Percentiles rank a stretch among this genome's conserved stretches.
Evolutionary conservation across 1,139 yeast genomes (phyloP).

Genomic region (Kodamaea sp.): DNA sequence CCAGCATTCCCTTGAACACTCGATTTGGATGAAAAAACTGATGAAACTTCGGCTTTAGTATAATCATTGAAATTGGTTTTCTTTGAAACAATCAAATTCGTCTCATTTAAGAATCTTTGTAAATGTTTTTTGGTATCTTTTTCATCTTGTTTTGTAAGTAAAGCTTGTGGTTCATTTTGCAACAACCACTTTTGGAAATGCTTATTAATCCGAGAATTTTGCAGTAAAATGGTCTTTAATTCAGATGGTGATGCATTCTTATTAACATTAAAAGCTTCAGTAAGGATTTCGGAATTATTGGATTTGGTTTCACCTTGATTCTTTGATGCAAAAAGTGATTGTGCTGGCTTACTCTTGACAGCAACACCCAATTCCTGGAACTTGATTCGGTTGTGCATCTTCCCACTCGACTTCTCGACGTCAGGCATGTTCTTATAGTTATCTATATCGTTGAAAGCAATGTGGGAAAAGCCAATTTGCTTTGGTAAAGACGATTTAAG

Average conservation of each 20-base stretch:
- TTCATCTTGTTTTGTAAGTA: conserved; percentile 12
- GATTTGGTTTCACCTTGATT: conserved; percentile 26
- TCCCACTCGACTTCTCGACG: conserved; percentile 44
- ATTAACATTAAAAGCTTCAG: conserved; percentile 33
- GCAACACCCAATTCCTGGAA: conserved; percentile 44
- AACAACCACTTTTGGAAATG: conserved; percentile 35
- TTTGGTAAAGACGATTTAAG: conserved; percentile 43
- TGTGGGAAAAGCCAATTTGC: conserved; percentile 41
- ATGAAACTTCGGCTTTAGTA: conserved; percentile 16
- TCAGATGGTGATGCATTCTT: conserved; percentile 25
- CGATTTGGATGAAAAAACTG: conserved; percentile 7
- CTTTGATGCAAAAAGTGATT: conserved; percentile 11
- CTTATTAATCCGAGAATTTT: conserved; percentile 33
- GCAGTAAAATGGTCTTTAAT: conserved; percentile 26
- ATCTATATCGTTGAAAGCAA: conserved; percentile 44
- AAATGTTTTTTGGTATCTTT: conserved; percentile 21
- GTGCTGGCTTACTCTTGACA: conserved; percentile 29
- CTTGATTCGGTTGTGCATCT: conserved; percentile 36
- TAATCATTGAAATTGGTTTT: conserved; percentile 22
- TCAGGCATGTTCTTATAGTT: conserved; percentile 45
- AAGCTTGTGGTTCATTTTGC: conserved; percentile 32
- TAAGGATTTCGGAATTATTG: conserved; percentile 14
- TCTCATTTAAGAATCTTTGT: conserved; percentile 25
- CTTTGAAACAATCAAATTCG: conserved; percentile 19
- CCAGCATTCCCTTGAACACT: conserved; percentile 67